Evolutionary conservation across 2,329 filamentous ascomycete species (phyloP), one percentile per base, ranked within the genome.

Genomic region (Paracorniculantispora psalliotae): DNA sequence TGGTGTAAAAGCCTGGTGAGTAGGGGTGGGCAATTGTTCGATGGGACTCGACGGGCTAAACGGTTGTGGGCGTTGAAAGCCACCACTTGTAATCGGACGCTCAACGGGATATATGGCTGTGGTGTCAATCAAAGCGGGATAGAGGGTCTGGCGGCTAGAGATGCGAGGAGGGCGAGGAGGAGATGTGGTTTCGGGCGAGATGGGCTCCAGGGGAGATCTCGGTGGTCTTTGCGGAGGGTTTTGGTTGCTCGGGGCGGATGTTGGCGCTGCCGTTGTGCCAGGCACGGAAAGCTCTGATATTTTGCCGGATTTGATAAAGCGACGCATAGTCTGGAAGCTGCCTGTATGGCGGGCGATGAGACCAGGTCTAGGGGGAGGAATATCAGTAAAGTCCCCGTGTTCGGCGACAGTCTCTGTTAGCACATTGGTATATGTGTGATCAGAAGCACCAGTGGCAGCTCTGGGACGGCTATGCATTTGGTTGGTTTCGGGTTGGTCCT

Each of bases 131-230:
- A 75, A 73, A 47, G 78, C 78, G 33, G 76, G 74, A n/a, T 72
- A 72, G 21, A 73, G 65, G 9, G 78, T 81, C 15, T 77, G 71
- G 13, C 83, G 79, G 64, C 84, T 86, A 0, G 83, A 85, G 23
- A 79, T 71, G 23, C 83, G 79, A 3, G 80, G 78, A 5, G 81
- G 83, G 3, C 79, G 76, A 13, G 78, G 68, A 3, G 80, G 76
- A 2, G 77, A 65, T 65, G 46, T 61, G 59, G 19, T 63, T 69
- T 33, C 66, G 61, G 37, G 74, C 71, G 26, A 72, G 71, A 13
- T 78, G 77, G 13, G 79, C 81, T 57, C 80, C 15, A 58, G 75
- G 3, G 74, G 70, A 28, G 73, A 72, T 19, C 72, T 70, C 13
- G 79, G 78, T 41, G 81, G 80, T 2, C 59, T 35, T 47, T 51